A percentile compares a stretch with the other conserved stretches of the same genome.
Conservation (phyloP, 108 stramenopile species). For the Stephanodiscus minutulus region DNA sequence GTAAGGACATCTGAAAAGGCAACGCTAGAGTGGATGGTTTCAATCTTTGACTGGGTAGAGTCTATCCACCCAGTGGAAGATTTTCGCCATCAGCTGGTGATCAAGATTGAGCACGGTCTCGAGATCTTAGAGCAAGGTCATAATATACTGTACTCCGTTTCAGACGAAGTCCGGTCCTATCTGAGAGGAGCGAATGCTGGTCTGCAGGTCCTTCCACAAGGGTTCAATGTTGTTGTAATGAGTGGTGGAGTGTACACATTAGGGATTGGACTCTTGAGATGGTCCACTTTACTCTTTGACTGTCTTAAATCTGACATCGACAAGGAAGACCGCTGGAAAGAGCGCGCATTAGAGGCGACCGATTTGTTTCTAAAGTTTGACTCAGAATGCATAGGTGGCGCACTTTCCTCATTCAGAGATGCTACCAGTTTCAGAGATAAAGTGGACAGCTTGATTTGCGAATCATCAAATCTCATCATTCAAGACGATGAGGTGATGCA, state of each 20-base stretch:
- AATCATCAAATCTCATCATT: slow-evolving; percentile 51
- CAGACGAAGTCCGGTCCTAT: slow-evolving; percentile 63
- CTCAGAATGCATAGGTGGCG: slow-evolving; percentile 13
- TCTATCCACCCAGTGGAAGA: slow-evolving; percentile 38
- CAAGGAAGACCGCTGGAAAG: slow-evolving; percentile 52
- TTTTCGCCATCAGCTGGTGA: slow-evolving; percentile 20
- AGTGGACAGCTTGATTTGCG: slow-evolving; percentile 43
- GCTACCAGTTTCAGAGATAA: slow-evolving; percentile 31
- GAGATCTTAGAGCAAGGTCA: slow-evolving; percentile 52
- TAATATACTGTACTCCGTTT: slow-evolving; percentile 53
- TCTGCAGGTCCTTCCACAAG: slow-evolving; percentile 57
- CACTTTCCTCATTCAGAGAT: slow-evolving; percentile 29
- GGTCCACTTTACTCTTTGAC: slow-evolving; percentile 75
- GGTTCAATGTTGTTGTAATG: slow-evolving; percentile 52
- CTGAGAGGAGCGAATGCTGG: slow-evolving; percentile 49
- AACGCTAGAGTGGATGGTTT: slow-evolving; percentile 71
- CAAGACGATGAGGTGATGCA: slow-evolving; percentile 46
- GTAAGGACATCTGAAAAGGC: slow-evolving; percentile 71
- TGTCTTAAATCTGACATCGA: slow-evolving; percentile 59
- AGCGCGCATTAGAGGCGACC: slow-evolving; percentile 6
- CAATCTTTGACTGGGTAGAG: slow-evolving; percentile 72
- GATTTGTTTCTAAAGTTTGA: slow-evolving; percentile 16
- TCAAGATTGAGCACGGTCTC: slow-evolving; percentile 35
- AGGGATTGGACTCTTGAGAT: slow-evolving; percentile 64
- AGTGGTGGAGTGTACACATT: slow-evolving; percentile 65